Percentiles rank a stretch among this genome's conserved stretches.
phyloP scores from a whole-genome alignment of 495 filamentous ascomycete genomes.

The Penicillium roqueforti region DNA sequence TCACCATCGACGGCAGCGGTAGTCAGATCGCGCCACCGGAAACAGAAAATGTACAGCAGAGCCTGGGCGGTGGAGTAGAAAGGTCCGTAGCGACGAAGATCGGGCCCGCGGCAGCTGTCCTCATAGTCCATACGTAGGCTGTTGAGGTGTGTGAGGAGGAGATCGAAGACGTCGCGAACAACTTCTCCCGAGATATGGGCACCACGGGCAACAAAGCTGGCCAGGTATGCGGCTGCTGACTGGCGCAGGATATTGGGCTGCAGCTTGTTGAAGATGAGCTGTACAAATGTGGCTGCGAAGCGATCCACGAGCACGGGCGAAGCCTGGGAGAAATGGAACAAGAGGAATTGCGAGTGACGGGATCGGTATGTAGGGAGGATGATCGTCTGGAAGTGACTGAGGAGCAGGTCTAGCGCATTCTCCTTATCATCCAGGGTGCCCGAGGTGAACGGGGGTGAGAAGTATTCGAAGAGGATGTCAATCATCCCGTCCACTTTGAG shows the following conservation, averaged over 20 bases:
- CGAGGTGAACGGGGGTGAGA: conserved; percentile 62
- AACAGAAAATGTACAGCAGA: conserved; percentile 93
- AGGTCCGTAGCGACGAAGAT: conserved; percentile 72
- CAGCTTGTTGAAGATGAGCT: conserved; percentile 58
- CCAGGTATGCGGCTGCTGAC: conserved; percentile 85
- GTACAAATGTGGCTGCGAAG: conserved; percentile 74
- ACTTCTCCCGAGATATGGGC: conserved; percentile 69
- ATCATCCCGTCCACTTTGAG: conserved; percentile 91
- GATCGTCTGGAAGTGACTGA: conserved; percentile 76
- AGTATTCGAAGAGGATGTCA: conserved; percentile 81
- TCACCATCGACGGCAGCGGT: conserved; percentile 49
- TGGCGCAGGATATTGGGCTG: conserved; percentile 68
- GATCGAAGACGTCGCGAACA: conserved; percentile 71
- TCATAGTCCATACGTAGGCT: conserved; percentile 61
- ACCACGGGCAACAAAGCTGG: conserved; percentile 86
- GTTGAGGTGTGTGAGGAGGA: conserved; percentile 70
- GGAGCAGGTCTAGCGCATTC: conserved; percentile 62
- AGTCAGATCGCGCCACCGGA: conserved; percentile 89
- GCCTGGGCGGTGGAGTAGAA: conserved; percentile 92
- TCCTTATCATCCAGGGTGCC: conserved; percentile 42
- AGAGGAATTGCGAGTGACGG: conserved; percentile 81
- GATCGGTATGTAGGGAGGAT: conserved; percentile 86
- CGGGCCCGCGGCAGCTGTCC: conserved; percentile 68
- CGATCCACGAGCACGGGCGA: conserved; percentile 69
- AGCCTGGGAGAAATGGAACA: conserved; percentile 88